Percentiles rank a stretch among this genome's conserved stretches.
Evolutionary conservation across 495 filamentous ascomycete genomes (phyloP).

Genomic region (Emericellopsis terricola): DNA sequence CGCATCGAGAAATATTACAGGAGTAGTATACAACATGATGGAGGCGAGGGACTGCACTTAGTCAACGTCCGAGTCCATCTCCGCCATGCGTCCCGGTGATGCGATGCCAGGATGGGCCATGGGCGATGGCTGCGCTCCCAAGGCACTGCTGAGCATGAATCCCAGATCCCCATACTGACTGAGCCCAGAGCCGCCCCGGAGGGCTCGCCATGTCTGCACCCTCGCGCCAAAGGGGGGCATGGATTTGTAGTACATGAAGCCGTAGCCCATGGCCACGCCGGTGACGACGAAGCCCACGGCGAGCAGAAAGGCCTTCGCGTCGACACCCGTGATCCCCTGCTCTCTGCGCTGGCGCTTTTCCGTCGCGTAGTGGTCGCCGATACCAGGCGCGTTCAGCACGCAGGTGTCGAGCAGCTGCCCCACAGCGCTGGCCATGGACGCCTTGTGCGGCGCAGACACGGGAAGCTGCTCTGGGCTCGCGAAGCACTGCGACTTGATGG

Average conservation of each 20-base stretch:
- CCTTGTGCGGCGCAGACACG: not conserved
- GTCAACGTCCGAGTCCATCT: slow-evolving; percentile 3
- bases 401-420: slow-evolving; percentile 13
- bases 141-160: slow-evolving; percentile 10
- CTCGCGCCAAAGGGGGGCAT: slow-evolving; percentile 14
- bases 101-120: not conserved
- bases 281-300: slow-evolving; percentile 8
- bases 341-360: slow-evolving; percentile 1
- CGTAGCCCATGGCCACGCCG: slow-evolving; percentile 7
- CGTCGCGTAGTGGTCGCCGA: slow-evolving; percentile 5
- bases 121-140: not conserved
- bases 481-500: slow-evolving; percentile 23
- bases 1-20: not conserved
- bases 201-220: slow-evolving; percentile 14
- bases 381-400: slow-evolving; percentile 10
- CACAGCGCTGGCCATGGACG: slow-evolving; percentile 7
- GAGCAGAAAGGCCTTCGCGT: slow-evolving; percentile 4
- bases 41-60: too few relatives aligned
- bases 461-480: slow-evolving; percentile 10
- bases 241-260: slow-evolving; percentile 7
- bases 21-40: not conserved
- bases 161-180: slow-evolving; percentile 17
- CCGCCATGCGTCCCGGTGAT: not conserved
- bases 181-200: slow-evolving; percentile 6
- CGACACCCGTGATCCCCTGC: not conserved